Conservation (phyloP, 2,329 filamentous ascomycete genomes). For the Leptographium wingfieldii region DNA sequence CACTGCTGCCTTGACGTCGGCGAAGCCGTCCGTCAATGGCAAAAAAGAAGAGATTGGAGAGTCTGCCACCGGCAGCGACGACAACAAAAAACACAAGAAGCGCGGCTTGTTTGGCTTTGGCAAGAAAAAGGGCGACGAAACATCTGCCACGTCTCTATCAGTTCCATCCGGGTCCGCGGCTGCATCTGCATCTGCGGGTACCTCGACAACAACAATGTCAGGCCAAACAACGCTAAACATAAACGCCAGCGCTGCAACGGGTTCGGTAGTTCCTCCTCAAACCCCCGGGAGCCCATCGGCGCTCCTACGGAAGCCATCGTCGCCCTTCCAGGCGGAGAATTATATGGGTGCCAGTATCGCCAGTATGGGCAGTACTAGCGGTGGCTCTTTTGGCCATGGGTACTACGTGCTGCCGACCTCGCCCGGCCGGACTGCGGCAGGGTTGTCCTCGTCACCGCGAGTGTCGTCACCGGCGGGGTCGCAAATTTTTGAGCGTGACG, state of each 20-base stretch:
- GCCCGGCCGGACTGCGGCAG: constrained; percentile 39
- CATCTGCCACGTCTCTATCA: background rate
- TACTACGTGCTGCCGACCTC: constrained; percentile 42
- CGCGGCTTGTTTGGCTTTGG: constrained; percentile 20
- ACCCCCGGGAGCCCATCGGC: constrained; percentile 4
- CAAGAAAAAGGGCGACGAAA: constrained; percentile 28
- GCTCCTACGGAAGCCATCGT: constrained; percentile 22
- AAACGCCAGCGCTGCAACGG: constrained; percentile 19
- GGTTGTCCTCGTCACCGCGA: constrained; percentile 56
- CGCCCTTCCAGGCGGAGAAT: constrained; percentile 22
- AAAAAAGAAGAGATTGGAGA: background rate
- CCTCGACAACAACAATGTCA: background rate
- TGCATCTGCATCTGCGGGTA: constrained; percentile 3
- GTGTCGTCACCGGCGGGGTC: constrained; percentile 65
- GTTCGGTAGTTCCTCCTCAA: background rate
- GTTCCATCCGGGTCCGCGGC: background rate
- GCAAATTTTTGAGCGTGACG: constrained; percentile 87
- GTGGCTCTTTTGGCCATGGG: constrained; percentile 16
- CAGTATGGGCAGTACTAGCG: constrained; percentile 11
- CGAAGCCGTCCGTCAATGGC: background rate
- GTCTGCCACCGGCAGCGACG: background rate
- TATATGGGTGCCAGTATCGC: constrained; percentile 29
- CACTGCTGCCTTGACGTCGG: background rate
- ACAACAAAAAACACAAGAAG: constrained; percentile 22
- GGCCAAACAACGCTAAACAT: constrained; percentile 9